A percentile compares a stretch with the other conserved stretches of the same genome.
These are phyloP conservation scores for Colletotrichum australisinense DNA, from an alignment of 2,329 filamentous ascomycete species.

Conservation along the genomic window DNA sequence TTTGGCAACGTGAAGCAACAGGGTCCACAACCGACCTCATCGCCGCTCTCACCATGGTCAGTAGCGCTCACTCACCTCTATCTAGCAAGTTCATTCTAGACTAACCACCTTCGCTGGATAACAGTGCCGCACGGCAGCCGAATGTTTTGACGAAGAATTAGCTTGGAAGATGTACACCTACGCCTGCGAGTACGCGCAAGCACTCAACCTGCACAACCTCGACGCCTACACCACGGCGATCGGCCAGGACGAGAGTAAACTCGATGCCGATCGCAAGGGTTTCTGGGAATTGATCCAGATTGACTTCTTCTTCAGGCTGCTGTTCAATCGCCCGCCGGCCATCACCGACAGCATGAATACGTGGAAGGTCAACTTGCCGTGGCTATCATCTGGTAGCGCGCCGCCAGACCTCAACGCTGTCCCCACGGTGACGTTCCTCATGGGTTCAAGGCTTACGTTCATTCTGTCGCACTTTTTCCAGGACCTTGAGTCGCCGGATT, in stretches of 20 bases:
- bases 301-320: constrained; percentile 45
- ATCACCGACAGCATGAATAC: constrained; percentile 39
- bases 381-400: constrained; percentile 40
- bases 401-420: constrained; percentile 36
- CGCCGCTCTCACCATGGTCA: constrained; percentile 43
- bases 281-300: constrained; percentile 49
- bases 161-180: constrained; percentile 45
- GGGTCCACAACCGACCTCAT: constrained; percentile 45
- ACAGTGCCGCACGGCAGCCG: constrained; percentile 42
- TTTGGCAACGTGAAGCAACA: constrained; percentile 45
- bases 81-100: fast-evolving
- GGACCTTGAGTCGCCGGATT: constrained; percentile 11
- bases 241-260: constrained; percentile 7
- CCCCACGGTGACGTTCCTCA: constrained; percentile 41
- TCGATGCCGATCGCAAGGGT: constrained; percentile 41
- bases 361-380: constrained; percentile 47
- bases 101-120: fast-evolving
- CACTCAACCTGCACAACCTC: constrained; percentile 45
- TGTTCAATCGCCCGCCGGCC: constrained; percentile 44
- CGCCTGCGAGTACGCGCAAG: constrained; percentile 45
- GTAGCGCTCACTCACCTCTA: background rate
- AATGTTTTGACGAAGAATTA: constrained; percentile 47
- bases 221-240: constrained; percentile 35
- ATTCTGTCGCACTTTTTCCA: constrained; percentile 44
- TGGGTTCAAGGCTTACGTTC: constrained; percentile 43